Evolutionary conservation across 495 filamentous ascomycete species (phyloP), one percentile per base, ranked within the genome.

Genomic region (Venustampulla echinocandica): DNA sequence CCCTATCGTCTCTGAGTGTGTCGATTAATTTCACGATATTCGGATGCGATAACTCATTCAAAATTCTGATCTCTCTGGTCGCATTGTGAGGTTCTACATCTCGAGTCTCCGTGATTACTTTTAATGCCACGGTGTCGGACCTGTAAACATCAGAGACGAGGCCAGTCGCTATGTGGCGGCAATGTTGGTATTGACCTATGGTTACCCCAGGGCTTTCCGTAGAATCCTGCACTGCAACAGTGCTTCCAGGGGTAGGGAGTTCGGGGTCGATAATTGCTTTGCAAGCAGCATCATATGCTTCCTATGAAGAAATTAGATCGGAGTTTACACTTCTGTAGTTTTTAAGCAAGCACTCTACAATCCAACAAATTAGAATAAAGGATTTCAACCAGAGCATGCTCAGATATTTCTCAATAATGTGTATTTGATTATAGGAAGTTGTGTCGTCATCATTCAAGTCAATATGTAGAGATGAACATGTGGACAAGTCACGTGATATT

Each of bases 121-220:
- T 98, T 21, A 98, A 65, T n/a, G 92, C 90, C 6, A 82, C 70
- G 7, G 78, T 37, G 33, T 65, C 39, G 54, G 62, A 63, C 42
- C 62, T 53, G 67, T 90, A 97, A 38, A 99, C 80, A 27, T 76
- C 76, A 20, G 92, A 92, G 57, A 87, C 90, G 6, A 92, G 67
- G 19, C 93, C 92, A 46, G 79, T 78, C 42, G 70, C 75, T 54
- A 85, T 64, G 61, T 85, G 81, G 19, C 76, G 68, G 57, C 86
- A 93, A 36, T 79, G 69, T 19, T 56, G 59, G 60, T 90, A 95
- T 23, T 62, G 64, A 5, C 92, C 92, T 55, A 96, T 82, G 7
- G 60, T 58, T 40, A 78, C 70, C n/a, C 74, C 69, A 4, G 60
- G 59, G 13, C 55, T 54, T 44, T 51, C 46, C 7, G n/a, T 30